Evolutionary conservation across 768 basidiomycete genomes (phyloP), one percentile per base, ranked within the genome.

Genomic region (Austroboletus eburneus): DNA sequence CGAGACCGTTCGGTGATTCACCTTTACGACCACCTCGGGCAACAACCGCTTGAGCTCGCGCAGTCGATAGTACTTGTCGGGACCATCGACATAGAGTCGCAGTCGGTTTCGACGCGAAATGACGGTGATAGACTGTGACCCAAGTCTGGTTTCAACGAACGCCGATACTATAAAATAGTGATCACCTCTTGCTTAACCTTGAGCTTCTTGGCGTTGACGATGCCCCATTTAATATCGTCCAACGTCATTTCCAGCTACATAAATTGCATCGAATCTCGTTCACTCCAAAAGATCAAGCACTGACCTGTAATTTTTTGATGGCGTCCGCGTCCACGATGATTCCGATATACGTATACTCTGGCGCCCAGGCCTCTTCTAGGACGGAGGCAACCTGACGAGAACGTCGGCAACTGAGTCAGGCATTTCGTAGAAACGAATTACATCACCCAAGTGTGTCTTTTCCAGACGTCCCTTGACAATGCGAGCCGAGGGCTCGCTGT

Each of bases 401-500:
- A 18, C 14, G 44, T n/a, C 22, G 18, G 14, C 35, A 16, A 20
- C 33, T 23, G 5, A 18, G 9, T 3, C 17, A 21, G 16, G 27
- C 9, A 22, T 3, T 9, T 17, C 36, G 24, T 25, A 23, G 9
- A 38, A 49, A 36, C 34, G 9, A 43, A 57, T 83, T 56, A 96
- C 93, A 70, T 98, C 96, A 51, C 93, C 89, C 18, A 99, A 72
- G 48, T 90, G 76, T 0, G 96, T 98, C 71, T 93, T 94, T 70
- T 99, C 96, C 39, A 99, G 68, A 38, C 96, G 79, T 12, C 86
- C 96, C 68, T 99, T 98, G 53, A 99, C 96, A 57, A 98, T 97
- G 40, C 96, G 83, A 21, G 96, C 96, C 18, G 95, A 91, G n/a
- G 87, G 79, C 62, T 98, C 96, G 54, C 82, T 92, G 52, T 87